Evolutionary conservation across 768 basidiomycete species (phyloP), one percentile per base, ranked within the genome.

Genomic region (Lactifluus subvellereus): DNA sequence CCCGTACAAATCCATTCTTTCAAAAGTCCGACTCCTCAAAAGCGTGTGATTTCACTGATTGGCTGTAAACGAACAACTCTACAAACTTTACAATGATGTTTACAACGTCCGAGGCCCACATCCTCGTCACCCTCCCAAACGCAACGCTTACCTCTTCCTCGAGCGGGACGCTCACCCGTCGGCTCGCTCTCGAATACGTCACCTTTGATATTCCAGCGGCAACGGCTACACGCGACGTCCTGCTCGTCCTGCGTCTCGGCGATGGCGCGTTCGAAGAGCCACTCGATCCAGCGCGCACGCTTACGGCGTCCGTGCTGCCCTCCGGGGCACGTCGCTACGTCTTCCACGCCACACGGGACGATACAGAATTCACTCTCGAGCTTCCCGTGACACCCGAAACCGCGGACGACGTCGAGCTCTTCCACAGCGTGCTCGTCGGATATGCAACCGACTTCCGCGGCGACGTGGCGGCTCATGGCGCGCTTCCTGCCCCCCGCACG

Each of bases 401-500:
- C 13, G 43, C 27, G 18, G 66, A 65, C 20, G 54, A 62, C 27
- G 38, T 60, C 49, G 67, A 68, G n/a, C 60, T 61, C 27, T 63
- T 68, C 54, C 65, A 66, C 59, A 58, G 59, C 45, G 61, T 68
- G 33, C 65, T 68, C 22, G 40, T 57, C 22, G 67, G 62, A 3
- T 67, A 67, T 13, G 54, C 49, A 30, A 18, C 65, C 4, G 52
- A 66, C 22, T 18, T 62, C 45, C 64, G 54, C 32, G 59, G 59
- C 18, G 59, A 18, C 37, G 45, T 38, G 22, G 37, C 20, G 32
- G 9, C 57, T 37, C 35, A 10, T 37, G 9, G 5, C 20, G 8
- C 22, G 30, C 38, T 16, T 27, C 38, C 38, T 30, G 9, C 54
- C 14, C 27, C 16, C 8, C 30, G 27, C 10, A 4, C 16, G 4